Percentiles rank a stretch among this genome's conserved stretches.
phyloP scores from a whole-genome alignment of 169 alveolate species.

The Perkinsus olseni region DNA sequence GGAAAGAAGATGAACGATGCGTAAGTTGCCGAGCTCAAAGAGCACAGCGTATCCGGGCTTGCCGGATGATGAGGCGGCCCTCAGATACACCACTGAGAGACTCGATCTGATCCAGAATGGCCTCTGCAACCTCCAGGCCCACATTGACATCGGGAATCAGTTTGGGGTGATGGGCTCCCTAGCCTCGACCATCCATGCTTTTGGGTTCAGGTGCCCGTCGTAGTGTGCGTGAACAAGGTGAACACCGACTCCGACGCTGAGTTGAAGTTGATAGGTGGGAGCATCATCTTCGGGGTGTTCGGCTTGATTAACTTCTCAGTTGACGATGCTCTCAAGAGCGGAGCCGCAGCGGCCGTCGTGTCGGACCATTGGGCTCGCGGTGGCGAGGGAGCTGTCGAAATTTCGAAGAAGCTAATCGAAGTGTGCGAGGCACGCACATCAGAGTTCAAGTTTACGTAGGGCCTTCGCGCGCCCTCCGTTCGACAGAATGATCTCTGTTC shows the following conservation, averaged over 20 bases:
- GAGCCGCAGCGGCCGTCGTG: neutral
- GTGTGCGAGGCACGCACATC: neutral
- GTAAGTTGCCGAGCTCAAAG: neutral
- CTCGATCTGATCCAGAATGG: neutral
- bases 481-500: neutral
- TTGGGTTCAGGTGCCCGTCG: neutral
- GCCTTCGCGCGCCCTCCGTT: neutral
- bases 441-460: neutral
- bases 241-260: neutral
- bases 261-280: neutral
- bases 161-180: neutral
- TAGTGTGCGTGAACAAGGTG: neutral
- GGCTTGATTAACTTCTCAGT: no score
- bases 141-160: neutral
- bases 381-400: neutral
- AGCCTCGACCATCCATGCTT: neutral
- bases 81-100: neutral
- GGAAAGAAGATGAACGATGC: neutral
- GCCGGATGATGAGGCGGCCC: neutral
- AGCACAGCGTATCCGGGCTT: neutral
- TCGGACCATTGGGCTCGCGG: conserved; percentile 3
- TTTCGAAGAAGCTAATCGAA: neutral
- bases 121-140: neutral
- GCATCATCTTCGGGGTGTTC: no score
- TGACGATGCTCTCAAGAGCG: neutral